A percentile compares a stretch with the other conserved stretches of the same genome.
Conservation (phyloP, 2,329 filamentous ascomycete species). For the Colletotrichum sp. region DNA sequence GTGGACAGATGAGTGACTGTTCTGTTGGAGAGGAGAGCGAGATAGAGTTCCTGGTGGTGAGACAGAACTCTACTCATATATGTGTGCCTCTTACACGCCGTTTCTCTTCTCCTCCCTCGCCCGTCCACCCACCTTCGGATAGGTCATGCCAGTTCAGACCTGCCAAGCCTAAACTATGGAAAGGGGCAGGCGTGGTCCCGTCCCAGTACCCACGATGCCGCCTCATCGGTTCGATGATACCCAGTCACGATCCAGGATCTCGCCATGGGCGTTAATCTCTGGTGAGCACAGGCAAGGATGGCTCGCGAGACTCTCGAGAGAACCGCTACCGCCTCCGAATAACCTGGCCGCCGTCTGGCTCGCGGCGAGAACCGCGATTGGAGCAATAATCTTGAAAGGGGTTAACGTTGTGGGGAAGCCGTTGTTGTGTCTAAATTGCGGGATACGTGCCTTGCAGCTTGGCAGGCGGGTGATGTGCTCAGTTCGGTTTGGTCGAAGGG, state of each 20-base stretch:
- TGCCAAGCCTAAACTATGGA: constrained; percentile 12
- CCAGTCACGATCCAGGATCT: not conserved
- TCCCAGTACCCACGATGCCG: constrained; percentile 9
- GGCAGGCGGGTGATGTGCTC: not conserved
- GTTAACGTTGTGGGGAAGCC: constrained; percentile 4
- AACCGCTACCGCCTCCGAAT: not conserved
- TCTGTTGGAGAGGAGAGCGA: constrained; percentile 1
- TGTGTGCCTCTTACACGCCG: not conserved
- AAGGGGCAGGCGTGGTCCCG: constrained; percentile 1
- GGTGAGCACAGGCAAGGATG: not conserved
- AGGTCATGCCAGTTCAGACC: not conserved
- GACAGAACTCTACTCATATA: not conserved
- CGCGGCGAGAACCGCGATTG: not conserved
- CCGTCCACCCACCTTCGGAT: not conserved
- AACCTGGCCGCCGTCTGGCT: not conserved
- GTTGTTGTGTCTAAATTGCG: constrained; percentile 20
- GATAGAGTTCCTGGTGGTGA: not conserved
- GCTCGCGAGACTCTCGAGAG: not conserved
- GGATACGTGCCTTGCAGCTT: constrained; percentile 17
- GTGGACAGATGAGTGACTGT: constrained; percentile 19
- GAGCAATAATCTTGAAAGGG: constrained; percentile 17
- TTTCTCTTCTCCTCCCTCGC: not conserved
- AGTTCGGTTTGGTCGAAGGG: not conserved
- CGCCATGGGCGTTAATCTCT: constrained; percentile 4
- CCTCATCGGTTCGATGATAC: not conserved